Conservation (phyloP, 306 rosid species). For the Urtica urens region DNA sequence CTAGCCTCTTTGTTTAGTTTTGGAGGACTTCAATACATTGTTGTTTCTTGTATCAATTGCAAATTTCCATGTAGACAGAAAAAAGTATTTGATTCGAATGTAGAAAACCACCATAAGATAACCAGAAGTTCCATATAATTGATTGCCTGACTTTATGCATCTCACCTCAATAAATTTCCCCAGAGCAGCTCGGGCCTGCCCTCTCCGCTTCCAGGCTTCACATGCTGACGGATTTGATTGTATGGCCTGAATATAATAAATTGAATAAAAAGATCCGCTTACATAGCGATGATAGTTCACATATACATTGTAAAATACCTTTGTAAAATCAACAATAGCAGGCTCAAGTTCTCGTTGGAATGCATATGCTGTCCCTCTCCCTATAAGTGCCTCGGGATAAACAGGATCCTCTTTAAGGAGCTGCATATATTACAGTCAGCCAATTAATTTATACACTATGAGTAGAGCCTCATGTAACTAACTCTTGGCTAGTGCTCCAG, state of each 20-base stretch:
- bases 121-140: no score
- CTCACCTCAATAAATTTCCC: constrained; percentile 84
- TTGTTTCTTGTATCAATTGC: no score
- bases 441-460: constrained; percentile 1
- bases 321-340: constrained; percentile 89
- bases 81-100: no score
- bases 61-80: no score
- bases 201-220: constrained; percentile 99
- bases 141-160: constrained; percentile 11
- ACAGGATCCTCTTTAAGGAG: constrained; percentile 81
- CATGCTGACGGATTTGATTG: constrained; percentile 76
- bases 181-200: constrained; percentile 98
- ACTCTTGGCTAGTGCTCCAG: neutral
- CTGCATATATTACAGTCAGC: constrained; percentile 30
- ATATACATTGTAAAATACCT: constrained; percentile 38
- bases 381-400: constrained; percentile 94
- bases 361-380: constrained; percentile 94
- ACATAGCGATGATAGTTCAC: constrained; percentile 11
- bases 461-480: neutral
- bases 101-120: no score
- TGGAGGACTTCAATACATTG: no score
- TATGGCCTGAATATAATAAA: constrained; percentile 54
- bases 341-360: constrained; percentile 77
- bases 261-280: constrained; percentile 12
- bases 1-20: no score